Base-by-base conservation (phyloP, 2,329 filamentous ascomycete genomes). In the Claviceps lovelessii region DNA sequence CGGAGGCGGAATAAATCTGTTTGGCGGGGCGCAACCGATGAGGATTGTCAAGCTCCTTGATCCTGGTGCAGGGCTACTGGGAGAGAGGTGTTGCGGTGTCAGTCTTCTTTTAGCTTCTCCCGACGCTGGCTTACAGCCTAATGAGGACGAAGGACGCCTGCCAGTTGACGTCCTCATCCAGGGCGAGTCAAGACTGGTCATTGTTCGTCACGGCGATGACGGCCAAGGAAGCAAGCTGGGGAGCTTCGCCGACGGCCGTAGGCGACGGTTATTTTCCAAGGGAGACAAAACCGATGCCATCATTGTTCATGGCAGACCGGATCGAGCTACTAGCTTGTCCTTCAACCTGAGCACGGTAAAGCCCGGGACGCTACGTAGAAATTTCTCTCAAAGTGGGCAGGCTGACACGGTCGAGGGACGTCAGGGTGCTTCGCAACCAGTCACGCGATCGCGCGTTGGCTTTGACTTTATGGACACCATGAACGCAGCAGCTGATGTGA, bases 21-120 rank as follows among this genome's bases (percentile, higher is more conserved):
- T 81, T 59, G 77, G 75, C 56, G 77, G 77, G 49, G 69, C 76
- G 0, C 76, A 78, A 54, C 75, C 77, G 0, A 74, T 74, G 1
- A 72, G 75, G 50, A 82, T 82, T 77, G 63, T 79, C 13, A 79
- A 77, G 51, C 65, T 83, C 4, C 70, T 70, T 17, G 77, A 81
- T 49, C 65, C 82, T 19, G 68, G 70, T 5, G 74, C 74, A 1
- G 78, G 79, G 0, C 68, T 83, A 0, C 68, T 81, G 52, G 79
- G 79, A 9, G 79, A 83, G 62, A 72, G 76, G 15, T 81, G 78
- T 60, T 76, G 71, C 29, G 76, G 75, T 7, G 74, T 79, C 8
- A 68, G 67, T 19, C 71, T 77, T 2, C 70, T 80, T 3, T 65
- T 71, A 57, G 62, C 72, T 56, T 64, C 67, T 42, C 54, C 57